Percentiles rank a stretch among this genome's conserved stretches.
Conservation (phyloP, 1,139 yeast species). For the Saccharomyces hybrid region DNA sequence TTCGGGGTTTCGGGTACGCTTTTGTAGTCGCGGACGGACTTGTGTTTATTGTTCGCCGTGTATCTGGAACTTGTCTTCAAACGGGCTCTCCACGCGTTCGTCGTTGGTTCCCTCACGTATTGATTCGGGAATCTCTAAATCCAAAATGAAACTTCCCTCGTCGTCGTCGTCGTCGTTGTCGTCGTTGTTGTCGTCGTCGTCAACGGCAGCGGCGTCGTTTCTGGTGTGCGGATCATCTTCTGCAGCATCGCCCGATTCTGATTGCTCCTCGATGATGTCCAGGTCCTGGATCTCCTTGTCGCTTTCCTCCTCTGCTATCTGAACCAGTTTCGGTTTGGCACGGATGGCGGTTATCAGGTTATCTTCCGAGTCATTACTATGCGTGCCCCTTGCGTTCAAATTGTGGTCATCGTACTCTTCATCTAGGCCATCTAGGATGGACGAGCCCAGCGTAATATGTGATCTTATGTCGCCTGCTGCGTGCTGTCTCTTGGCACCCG, state of each 20-base stretch:
- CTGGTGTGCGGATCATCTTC: background rate
- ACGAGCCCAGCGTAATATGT: slow-evolving; percentile 32
- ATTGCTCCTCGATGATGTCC: slow-evolving; percentile 45
- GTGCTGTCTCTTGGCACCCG: background rate
- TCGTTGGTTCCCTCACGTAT: slow-evolving; percentile 2
- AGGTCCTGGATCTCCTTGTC: slow-evolving; percentile 29
- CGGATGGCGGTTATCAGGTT: slow-evolving; percentile 53
- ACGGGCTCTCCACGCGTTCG: slow-evolving; percentile 7
- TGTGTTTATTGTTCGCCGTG: background rate
- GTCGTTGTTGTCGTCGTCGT: slow-evolving; percentile 15
- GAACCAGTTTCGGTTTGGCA: slow-evolving; percentile 60
- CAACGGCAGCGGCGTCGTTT: slow-evolving; percentile 13
- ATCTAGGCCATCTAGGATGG: slow-evolving; percentile 28
- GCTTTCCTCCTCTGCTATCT: slow-evolving; percentile 34
- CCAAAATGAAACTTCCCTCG: slow-evolving; percentile 25
- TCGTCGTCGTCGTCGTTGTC: slow-evolving; percentile 16
- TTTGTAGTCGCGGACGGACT: background rate
- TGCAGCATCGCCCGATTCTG: slow-evolving; percentile 21
- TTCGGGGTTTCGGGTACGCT: background rate
- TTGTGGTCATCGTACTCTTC: slow-evolving; percentile 15
- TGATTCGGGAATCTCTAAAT: slow-evolving; percentile 20
- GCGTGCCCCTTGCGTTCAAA: slow-evolving; percentile 1
- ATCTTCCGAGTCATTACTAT: slow-evolving; percentile 6
- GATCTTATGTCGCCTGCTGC: slow-evolving; percentile 26
- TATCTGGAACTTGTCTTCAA: slow-evolving; percentile 29